These are phyloP conservation scores for Calendula officinalis DNA, from an alignment of 129 eudicot genomes.

Conservation along the genomic window DNA sequence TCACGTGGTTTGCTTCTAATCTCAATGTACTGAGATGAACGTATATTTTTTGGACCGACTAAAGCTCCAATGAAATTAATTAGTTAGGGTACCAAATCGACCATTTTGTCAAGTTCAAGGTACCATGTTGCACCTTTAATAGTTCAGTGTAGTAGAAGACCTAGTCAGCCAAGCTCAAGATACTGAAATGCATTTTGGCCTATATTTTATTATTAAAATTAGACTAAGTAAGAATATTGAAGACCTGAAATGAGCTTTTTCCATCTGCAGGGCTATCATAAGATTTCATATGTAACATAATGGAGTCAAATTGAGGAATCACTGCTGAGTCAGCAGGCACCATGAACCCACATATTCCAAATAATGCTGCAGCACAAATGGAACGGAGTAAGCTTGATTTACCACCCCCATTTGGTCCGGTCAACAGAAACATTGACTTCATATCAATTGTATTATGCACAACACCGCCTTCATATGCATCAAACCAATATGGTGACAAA, in stretches of 20 bases:
- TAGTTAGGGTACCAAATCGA: no score
- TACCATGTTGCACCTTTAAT: no score
- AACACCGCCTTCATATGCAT: constrained; percentile 78
- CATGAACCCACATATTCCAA: constrained; percentile 93
- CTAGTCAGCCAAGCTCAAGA: no score
- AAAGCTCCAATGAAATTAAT: no score
- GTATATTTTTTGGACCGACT: no score
- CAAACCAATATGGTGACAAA: constrained; percentile 92
- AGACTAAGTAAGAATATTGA: not conserved
- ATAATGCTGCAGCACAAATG: constrained; percentile 86
- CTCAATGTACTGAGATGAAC: no score
- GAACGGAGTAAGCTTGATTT: constrained; percentile 94
- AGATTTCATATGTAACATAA: constrained; percentile 89
- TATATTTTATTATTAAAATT: no score
- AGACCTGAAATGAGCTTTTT: constrained; percentile 97
- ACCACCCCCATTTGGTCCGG: constrained; percentile 99
- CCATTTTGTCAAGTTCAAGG: no score
- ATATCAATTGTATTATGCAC: constrained; percentile 69
- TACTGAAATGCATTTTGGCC: no score
- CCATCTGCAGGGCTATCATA: constrained; percentile 99
- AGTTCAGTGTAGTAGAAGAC: no score
- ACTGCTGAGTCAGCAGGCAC: constrained; percentile 90
- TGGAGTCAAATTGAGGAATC: constrained; percentile 92
- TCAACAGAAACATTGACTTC: constrained; percentile 83
- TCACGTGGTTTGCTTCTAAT: no score